Percentiles rank a stretch among this genome's conserved stretches.
Evolutionary conservation across 2,329 filamentous ascomycete species (phyloP).

Genomic region (Verticillium isaacii): DNA sequence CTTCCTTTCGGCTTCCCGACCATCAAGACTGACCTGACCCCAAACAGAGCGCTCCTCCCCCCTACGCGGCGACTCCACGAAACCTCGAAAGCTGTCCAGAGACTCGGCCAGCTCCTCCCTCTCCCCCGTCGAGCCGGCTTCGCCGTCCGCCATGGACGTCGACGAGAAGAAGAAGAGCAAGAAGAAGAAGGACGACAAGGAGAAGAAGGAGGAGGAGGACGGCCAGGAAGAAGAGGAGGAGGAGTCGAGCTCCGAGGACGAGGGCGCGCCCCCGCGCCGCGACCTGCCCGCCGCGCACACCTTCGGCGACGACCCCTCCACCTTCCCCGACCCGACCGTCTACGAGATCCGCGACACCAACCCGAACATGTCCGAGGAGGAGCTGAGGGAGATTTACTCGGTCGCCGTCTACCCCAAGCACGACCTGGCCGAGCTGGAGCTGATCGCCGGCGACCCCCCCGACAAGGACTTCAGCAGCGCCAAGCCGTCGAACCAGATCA

Average conservation of each 20-base stretch:
- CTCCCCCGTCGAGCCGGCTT: conserved; percentile 47
- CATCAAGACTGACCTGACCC: background rate
- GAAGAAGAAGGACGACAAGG: conserved; percentile 24
- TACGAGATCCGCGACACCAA: conserved; percentile 82
- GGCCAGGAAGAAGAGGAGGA: conserved; percentile 39
- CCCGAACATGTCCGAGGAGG: conserved; percentile 72
- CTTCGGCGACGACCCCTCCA: conserved; percentile 87
- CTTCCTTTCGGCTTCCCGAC: background rate
- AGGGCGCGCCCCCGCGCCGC: conserved; percentile 55
- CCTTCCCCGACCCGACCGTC: conserved; percentile 85
- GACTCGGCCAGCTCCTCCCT: conserved; percentile 56
- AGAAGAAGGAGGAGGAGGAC: conserved; percentile 30
- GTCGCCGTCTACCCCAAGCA: conserved; percentile 78
- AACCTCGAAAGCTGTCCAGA: conserved; percentile 46
- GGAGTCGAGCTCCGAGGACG: conserved; percentile 52
- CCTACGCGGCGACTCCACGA: conserved; percentile 39
- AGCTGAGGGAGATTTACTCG: conserved; percentile 82
- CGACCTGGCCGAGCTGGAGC: conserved; percentile 76
- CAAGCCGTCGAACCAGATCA: conserved; percentile 91
- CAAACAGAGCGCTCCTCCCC: conserved; percentile 49
- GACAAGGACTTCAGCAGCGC: conserved; percentile 94
- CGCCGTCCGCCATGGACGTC: conserved; percentile 50
- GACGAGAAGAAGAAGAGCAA: conserved; percentile 3
- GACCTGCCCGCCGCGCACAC: conserved; percentile 75
- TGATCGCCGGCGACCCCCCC: conserved; percentile 84